Evolutionary conservation across 768 basidiomycete genomes (phyloP), one percentile per base, ranked within the genome.

Genomic region (Candolleomyces efflorescens): DNA sequence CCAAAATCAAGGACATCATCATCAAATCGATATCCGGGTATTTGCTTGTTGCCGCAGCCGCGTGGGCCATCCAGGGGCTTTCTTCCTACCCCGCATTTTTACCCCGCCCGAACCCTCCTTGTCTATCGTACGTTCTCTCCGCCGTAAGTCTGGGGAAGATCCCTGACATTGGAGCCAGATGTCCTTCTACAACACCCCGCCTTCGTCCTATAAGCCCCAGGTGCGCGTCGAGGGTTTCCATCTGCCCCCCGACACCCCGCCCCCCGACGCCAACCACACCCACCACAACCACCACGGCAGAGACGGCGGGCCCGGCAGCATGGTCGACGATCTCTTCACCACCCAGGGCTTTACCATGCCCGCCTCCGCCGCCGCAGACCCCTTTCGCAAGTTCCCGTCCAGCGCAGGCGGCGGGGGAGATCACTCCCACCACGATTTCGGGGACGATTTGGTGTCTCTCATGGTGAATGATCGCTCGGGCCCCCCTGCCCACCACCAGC

Each of bases 161-260:
- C 10, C 41, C 9, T 3, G 1, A 17, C 41, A 3, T 2, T 43
- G 15, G 10, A 1, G 17, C 58, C 32, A 32, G 36, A 74, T 74
- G 73, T 72, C 73, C 63, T 77, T 73, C 70, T 76, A 74, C 68
- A 70, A 68, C 46, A 52, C 56, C 12, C 56, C 56, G 26, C 62
- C 65, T 68, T 58, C 67, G 54, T 62, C 74, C 41, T 82, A 81
- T 75, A 83, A 83, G 65, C 80, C 83, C 15, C 82, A 82, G 61
- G 67, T 89, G 62, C 76, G 87, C 59, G 84, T 87, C 66, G 85
- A 90, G 72, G 89, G 90, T 64, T 91, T 91, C 69, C 85, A 88
- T 60, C 69, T 85, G 37, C 80, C 83, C 48, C 78, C 82, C 22
- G 68, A 39, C 17, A 45, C 57, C 36, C 57, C 57, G 23, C 43